phyloP scores from a whole-genome alignment of 192 early-diverging fungal genomes.

The Coemansia sp. region DNA sequence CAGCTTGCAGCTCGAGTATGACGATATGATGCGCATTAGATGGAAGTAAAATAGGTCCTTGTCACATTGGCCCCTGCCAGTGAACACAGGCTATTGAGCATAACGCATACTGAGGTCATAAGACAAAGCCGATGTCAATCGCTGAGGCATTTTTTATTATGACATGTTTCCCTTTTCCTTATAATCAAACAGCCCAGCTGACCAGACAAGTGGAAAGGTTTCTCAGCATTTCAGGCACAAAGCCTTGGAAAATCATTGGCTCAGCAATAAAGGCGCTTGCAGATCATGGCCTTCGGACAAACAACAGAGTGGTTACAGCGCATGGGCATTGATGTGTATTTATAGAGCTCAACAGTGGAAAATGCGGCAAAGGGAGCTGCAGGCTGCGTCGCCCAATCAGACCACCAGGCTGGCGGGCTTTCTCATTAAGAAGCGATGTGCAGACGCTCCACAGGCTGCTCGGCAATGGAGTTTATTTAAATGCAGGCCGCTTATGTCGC shows the following conservation, averaged over 20 bases:
- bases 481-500: not conserved
- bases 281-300: not conserved
- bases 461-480: not conserved
- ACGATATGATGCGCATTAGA: no score
- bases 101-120: not conserved
- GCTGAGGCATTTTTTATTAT: not conserved
- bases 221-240: no score
- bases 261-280: not conserved
- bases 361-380: not conserved
- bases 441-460: not conserved
- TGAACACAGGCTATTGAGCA: not conserved
- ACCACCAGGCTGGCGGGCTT: not conserved
- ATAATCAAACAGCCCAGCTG: not conserved
- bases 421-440: slow-evolving; percentile 10
- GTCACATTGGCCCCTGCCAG: not conserved
- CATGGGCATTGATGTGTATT: slow-evolving; percentile 1
- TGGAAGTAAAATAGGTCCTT: no score
- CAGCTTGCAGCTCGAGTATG: no score
- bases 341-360: not conserved
- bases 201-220: no score
- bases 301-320: not conserved
- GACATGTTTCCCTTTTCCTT: not conserved
- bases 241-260: not conserved
- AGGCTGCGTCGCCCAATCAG: slow-evolving; percentile 4
- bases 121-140: not conserved